Base-by-base conservation (phyloP, 208 protist genomes). In the Acanthamoeba sp. region DNA sequence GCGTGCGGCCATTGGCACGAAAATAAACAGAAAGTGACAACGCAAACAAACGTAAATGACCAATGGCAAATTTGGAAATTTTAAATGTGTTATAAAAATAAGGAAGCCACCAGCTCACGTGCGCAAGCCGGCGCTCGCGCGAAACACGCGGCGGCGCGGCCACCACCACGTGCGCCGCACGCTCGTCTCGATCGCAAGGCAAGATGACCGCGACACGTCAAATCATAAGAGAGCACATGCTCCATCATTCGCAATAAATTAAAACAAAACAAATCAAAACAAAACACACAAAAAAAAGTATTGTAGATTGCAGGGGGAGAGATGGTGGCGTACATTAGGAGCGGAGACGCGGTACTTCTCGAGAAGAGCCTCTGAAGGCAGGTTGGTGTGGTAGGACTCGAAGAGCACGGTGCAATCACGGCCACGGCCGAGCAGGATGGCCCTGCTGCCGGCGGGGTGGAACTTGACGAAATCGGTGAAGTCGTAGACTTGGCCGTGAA, bases 401-500 rank as follows among this genome's bases (percentile, higher is more conserved):
- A 96, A 96, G 40, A 95, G 88, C 38, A 95, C 95, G 45, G 93
- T 95, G 50, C 88, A 93, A 48, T 94, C 93, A 34, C 94, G 66
- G 38, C 93, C 93, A 59, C 89, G 62, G n/a, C 93, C 95, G 52
- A 95, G 29, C 36, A 90, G 10, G 45, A 96, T 94, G 87, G 95
- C 93, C 38, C 57, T 93, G 34, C 93, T 76, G 38, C 95, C 95
- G 22, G 92, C 95, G n/a, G 95, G 95, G 62, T 96, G 95, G 29
- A 27, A 24, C n/a, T 40, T 52, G 20, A 95, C 95, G 34, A 96
- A 96, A 29, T 92, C 57, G 27, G 93, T 84, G 94, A 96, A 95
- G 34, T 96, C 95, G 78, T 96, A 96, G 29, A 91, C 66, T 42
- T 96, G 93, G 9, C 95, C 95, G 50, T 96, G 69, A n/a, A 96